Conservation (phyloP, 306 rosid genomes). For the Potentilla sterilis region DNA sequence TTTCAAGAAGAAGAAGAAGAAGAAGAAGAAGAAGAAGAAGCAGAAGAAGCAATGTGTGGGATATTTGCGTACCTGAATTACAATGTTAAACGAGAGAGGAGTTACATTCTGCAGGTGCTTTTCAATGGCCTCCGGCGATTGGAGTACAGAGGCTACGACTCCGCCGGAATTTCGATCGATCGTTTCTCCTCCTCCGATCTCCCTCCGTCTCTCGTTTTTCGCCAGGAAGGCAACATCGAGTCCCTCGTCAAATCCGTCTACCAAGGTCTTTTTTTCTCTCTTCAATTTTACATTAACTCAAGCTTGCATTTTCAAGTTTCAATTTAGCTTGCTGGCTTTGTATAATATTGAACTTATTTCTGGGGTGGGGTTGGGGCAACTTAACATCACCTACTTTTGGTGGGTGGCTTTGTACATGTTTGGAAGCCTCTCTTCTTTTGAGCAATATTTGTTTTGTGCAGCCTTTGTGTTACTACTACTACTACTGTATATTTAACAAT, state of each 20-base stretch:
- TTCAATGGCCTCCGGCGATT: slow-evolving; percentile 85
- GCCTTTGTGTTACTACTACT: too few relatives aligned
- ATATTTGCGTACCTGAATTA: slow-evolving; percentile 94
- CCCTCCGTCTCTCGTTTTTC: slow-evolving; percentile 62
- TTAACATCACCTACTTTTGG: neutral
- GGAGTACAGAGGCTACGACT: slow-evolving; percentile 95
- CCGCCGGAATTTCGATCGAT: slow-evolving; percentile 91
- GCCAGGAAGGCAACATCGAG: slow-evolving; percentile 92
- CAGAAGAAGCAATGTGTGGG: slow-evolving; percentile 69
- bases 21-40: too few relatives aligned
- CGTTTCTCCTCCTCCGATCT: slow-evolving; percentile 26
- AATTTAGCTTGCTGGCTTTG: neutral
- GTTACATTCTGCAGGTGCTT: slow-evolving; percentile 81
- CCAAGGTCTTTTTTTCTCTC: slow-evolving; percentile 39
- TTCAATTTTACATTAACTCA: neutral
- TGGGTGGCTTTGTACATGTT: neutral
- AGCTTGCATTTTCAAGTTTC: too few relatives aligned
- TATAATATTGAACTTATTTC: neutral
- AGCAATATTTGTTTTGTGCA: neutral
- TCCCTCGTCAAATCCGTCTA: slow-evolving; percentile 91
- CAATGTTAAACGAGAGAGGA: slow-evolving; percentile 74
- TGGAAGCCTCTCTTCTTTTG: neutral
- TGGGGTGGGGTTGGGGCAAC: neutral
- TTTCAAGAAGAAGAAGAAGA: too few relatives aligned
- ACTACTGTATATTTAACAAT: neutral